Evolutionary conservation across 2,329 filamentous ascomycete genomes (phyloP).

Genomic region (Aspergillus ibericus): DNA sequence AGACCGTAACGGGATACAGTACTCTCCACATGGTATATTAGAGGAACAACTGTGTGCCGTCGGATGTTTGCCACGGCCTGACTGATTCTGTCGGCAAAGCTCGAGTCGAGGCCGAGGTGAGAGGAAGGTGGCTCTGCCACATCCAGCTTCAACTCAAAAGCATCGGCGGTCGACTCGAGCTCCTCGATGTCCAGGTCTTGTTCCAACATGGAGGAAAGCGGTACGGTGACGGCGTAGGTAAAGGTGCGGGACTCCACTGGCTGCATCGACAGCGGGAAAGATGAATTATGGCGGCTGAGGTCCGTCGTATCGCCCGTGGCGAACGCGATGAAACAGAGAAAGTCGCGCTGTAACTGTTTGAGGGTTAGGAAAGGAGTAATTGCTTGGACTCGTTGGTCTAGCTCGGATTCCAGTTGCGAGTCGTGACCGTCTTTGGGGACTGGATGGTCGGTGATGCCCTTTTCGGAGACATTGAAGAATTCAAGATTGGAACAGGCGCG

Average conservation of each 20-base stretch:
- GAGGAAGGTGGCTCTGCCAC: conserved; percentile 27
- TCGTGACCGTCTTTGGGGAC: conserved; percentile 25
- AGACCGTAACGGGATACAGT: conserved; percentile 16
- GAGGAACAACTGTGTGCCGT: conserved; percentile 61
- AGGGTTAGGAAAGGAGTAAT: conserved; percentile 64
- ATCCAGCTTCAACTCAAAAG: conserved; percentile 62
- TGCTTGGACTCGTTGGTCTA: conserved; percentile 41
- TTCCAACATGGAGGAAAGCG: conserved; percentile 57
- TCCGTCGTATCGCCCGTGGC: conserved; percentile 47
- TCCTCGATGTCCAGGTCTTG: conserved; percentile 62
- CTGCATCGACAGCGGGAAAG: conserved; percentile 64
- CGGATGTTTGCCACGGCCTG: conserved; percentile 61
- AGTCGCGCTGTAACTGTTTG: conserved; percentile 68
- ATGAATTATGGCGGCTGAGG: conserved; percentile 34
- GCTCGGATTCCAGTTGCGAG: conserved; percentile 29
- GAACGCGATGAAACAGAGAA: conserved; percentile 66
- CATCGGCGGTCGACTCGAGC: conserved; percentile 66
- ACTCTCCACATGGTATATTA: conserved; percentile 55
- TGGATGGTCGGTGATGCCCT: conserved; percentile 28
- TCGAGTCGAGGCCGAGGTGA: conserved; percentile 31
- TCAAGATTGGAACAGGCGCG: conserved; percentile 70
- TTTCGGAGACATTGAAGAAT: conserved; percentile 72
- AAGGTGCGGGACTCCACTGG: conserved; percentile 61
- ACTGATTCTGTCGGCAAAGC: conserved; percentile 55
- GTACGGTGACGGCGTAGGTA: conserved; percentile 67